phyloP scores from a whole-genome alignment of 2,329 filamentous ascomycete genomes.

The Fusarium sp. region DNA sequence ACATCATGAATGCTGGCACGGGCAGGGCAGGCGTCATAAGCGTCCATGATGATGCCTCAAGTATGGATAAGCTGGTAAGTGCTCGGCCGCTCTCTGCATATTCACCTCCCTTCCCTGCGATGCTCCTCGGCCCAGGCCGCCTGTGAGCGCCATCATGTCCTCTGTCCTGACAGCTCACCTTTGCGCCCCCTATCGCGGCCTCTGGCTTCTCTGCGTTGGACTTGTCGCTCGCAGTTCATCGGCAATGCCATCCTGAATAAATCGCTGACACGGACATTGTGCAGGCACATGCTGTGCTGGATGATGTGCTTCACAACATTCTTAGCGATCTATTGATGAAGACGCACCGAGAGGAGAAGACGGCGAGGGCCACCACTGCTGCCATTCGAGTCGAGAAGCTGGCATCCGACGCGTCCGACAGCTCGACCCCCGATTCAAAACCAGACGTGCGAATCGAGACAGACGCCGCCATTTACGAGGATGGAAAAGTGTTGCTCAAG shows the following conservation, averaged over 20 bases:
- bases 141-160: slow-evolving; percentile 17
- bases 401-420: slow-evolving; percentile 65
- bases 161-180: slow-evolving; percentile 15
- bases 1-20: slow-evolving; percentile 56
- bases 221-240: not conserved
- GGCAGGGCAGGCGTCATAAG: slow-evolving; percentile 69
- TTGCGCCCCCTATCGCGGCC: slow-evolving; percentile 24
- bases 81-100: slow-evolving; percentile 22
- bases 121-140: slow-evolving; percentile 14
- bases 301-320: slow-evolving; percentile 80
- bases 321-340: slow-evolving; percentile 79
- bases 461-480: slow-evolving; percentile 75
- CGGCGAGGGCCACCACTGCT: slow-evolving; percentile 73
- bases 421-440: slow-evolving; percentile 63
- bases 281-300: slow-evolving; percentile 73
- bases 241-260: slow-evolving; percentile 6
- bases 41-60: slow-evolving; percentile 62
- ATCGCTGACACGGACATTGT: slow-evolving; percentile 32
- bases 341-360: slow-evolving; percentile 82
- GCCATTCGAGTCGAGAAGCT: slow-evolving; percentile 73
- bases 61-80: slow-evolving; percentile 70
- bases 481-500: slow-evolving; percentile 74
- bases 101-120: slow-evolving; percentile 30
- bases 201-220: slow-evolving; percentile 13
- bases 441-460: slow-evolving; percentile 71